Conservation (phyloP, 306 rosid genomes). For the Rosa multiflora region DNA sequence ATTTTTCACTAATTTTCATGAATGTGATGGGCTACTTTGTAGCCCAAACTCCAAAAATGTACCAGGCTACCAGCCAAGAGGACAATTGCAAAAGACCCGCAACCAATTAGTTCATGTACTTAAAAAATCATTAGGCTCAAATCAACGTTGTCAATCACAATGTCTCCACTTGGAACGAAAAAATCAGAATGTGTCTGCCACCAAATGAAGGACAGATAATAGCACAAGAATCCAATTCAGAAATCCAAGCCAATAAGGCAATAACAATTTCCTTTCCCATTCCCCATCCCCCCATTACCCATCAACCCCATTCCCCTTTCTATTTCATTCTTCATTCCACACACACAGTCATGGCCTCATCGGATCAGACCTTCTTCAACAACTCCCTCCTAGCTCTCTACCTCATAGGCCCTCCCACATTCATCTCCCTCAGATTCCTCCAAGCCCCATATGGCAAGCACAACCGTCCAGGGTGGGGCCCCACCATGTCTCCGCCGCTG, state of each 20-base stretch:
- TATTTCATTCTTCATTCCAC: neutral
- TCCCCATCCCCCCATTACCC: no score
- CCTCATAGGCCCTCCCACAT: slow-evolving; percentile 61
- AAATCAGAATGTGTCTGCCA: neutral
- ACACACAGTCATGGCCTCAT: neutral
- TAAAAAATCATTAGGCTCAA: neutral
- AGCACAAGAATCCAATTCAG: neutral
- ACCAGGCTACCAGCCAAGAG: no score
- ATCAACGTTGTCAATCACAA: neutral
- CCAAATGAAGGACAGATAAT: neutral
- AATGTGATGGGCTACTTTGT: neutral
- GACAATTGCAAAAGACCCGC: neutral
- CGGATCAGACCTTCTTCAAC: slow-evolving; percentile 42
- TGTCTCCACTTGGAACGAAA: neutral
- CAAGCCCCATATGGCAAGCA: slow-evolving; percentile 91
- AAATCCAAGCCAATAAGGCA: neutral
- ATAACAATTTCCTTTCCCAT: neutral
- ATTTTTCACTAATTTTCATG: neutral
- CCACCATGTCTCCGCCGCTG: slow-evolving; percentile 54
- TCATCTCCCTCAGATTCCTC: slow-evolving; percentile 55
- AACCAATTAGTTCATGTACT: neutral
- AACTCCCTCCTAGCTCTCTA: slow-evolving; percentile 38
- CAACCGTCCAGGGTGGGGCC: slow-evolving; percentile 78
- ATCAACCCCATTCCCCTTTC: neutral
- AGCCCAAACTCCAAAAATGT: neutral